These are phyloP conservation scores for Lignosus rhinocerotis DNA, from an alignment of 1,284 basidiomycete genomes.

Conservation along the genomic window DNA sequence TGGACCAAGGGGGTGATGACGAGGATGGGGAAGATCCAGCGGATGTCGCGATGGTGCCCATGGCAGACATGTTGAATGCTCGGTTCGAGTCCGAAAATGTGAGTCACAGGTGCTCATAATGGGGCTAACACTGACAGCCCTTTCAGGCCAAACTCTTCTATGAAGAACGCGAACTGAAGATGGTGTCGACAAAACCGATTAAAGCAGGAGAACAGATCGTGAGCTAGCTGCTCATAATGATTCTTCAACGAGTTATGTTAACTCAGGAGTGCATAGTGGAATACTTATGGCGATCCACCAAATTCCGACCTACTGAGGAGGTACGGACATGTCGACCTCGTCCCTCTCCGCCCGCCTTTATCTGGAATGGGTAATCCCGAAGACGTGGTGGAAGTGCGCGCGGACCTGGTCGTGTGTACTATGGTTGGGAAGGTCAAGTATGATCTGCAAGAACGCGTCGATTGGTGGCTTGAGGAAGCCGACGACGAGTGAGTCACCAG, in stretches of 20 bases:
- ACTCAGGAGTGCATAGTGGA: conserved; percentile 60
- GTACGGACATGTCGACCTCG: conserved; percentile 90
- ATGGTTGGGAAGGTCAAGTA: conserved; percentile 35
- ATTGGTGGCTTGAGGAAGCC: conserved; percentile 90
- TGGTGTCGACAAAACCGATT: conserved; percentile 82
- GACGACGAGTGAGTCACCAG: conserved; percentile 79
- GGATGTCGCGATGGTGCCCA: conserved; percentile 92
- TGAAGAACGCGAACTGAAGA: conserved; percentile 71
- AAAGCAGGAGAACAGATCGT: conserved; percentile 88
- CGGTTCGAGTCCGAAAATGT: conserved; percentile 87
- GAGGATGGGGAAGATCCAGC: conserved; percentile 65
- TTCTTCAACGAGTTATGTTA: not conserved
- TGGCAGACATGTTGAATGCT: conserved; percentile 95
- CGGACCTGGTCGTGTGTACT: conserved; percentile 70
- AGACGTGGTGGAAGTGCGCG: conserved; percentile 85
- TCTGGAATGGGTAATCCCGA: conserved; percentile 71
- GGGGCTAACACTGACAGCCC: not conserved
- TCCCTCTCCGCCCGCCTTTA: conserved; percentile 47
- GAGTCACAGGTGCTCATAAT: conserved; percentile 25
- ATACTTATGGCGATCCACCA: conserved; percentile 94
- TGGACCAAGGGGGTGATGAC: conserved; percentile 39
- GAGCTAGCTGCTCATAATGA: conserved; percentile 28
- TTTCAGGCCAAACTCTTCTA: conserved; percentile 83
- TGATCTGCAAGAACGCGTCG: conserved; percentile 60
- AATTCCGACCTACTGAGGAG: conserved; percentile 93